These are phyloP conservation scores for Mitragyna speciosa DNA, from an alignment of 257 asterid species.

Conservation along the genomic window DNA sequence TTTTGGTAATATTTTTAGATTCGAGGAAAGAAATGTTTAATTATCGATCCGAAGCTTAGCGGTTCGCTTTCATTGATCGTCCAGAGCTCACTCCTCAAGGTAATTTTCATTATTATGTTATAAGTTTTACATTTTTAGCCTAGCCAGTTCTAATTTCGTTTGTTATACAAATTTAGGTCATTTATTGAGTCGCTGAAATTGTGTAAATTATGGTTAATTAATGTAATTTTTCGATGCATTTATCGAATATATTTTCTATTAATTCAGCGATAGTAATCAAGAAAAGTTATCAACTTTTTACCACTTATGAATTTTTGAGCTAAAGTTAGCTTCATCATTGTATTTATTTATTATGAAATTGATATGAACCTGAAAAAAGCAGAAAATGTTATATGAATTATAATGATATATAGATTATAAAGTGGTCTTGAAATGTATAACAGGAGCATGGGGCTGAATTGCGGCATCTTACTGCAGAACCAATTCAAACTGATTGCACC, in stretches of 20 bases:
- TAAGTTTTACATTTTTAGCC: not conserved
- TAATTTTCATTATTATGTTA: constrained; percentile 12
- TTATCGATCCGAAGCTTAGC: constrained; percentile 89
- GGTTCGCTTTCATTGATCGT: constrained; percentile 84
- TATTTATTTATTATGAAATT: too few relatives aligned
- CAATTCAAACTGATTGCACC: constrained; percentile 78
- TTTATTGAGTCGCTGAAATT: not conserved
- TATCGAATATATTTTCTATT: not conserved
- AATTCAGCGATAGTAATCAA: too few relatives aligned
- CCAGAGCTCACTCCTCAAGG: constrained; percentile 89
- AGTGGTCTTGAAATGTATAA: constrained; percentile 15
- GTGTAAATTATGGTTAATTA: not conserved
- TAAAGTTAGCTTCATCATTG: not conserved
- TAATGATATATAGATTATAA: not conserved
- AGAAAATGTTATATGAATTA: not conserved
- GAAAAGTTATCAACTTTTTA: not conserved
- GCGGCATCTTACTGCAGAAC: constrained; percentile 81
- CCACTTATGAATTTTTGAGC: not conserved
- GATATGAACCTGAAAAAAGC: not conserved
- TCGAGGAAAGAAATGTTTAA: constrained; percentile 94
- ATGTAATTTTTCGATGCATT: not conserved
- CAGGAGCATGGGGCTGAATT: constrained; percentile 93
- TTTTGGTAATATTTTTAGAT: constrained; percentile 39
- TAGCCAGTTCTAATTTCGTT: not conserved
- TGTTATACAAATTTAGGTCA: not conserved